phyloP scores from a whole-genome alignment of 768 basidiomycete species.

The Russula vinacea region DNA sequence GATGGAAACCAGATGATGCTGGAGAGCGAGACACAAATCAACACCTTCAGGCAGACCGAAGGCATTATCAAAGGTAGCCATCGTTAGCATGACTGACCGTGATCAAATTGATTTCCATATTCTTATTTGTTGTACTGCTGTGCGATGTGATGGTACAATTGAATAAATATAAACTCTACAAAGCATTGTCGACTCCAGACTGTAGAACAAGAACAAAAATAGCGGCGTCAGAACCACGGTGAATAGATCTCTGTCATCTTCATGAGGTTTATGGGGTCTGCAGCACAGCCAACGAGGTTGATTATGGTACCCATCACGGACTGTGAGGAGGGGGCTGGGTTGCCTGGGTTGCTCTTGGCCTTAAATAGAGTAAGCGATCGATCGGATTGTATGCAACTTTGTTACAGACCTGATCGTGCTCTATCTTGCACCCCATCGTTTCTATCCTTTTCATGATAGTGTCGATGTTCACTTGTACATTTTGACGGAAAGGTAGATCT shows the following conservation, averaged over 20 bases:
- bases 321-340: constrained; percentile 40
- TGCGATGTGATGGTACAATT: constrained; percentile 21
- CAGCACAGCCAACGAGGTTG: constrained; percentile 79
- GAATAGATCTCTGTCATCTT: constrained; percentile 83
- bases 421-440: constrained; percentile 79
- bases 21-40: constrained; percentile 64
- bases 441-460: constrained; percentile 77
- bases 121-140: constrained; percentile 24
- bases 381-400: constrained; percentile 13
- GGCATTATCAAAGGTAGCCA: constrained; percentile 42
- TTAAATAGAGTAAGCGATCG: constrained; percentile 18
- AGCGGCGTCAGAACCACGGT: constrained; percentile 68
- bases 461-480: constrained; percentile 58
- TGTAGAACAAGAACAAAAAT: constrained; percentile 17
- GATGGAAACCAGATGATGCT: constrained; percentile 61
- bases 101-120: constrained; percentile 6
- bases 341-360: constrained; percentile 37
- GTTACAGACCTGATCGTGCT: constrained; percentile 68
- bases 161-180: constrained; percentile 15
- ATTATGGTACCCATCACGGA: constrained; percentile 80
- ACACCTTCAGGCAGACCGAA: constrained; percentile 72
- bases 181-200: constrained; percentile 20
- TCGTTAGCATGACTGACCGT: constrained; percentile 9
- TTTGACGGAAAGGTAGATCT: constrained; percentile 56
- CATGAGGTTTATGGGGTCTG: constrained; percentile 79